Base-by-base conservation (phyloP, 1,284 basidiomycete genomes). In the Papiliotrema flavescens region DNA sequence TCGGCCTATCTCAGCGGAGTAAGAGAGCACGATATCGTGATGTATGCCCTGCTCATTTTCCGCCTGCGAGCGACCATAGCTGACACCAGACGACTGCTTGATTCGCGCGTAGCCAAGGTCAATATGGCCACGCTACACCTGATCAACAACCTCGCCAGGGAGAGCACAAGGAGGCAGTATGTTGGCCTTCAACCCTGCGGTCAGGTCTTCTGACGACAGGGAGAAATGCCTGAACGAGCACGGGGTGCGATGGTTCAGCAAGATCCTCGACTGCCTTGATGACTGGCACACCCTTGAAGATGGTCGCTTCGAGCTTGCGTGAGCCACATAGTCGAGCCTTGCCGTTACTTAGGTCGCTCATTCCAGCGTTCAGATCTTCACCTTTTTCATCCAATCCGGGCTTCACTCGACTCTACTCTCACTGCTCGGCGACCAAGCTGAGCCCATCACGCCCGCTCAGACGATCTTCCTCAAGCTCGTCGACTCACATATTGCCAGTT, bases 391-490 rank as follows among this genome's bases (percentile, higher is more conserved):
- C 49, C 70, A 76, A 47, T 61, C 62, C 2, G 74, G 70, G 2
- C 57, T 77, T 11, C 65, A 76, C 19, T 65, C 69, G 2, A 50
- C 62, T 19, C 63, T 82, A 17, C 80, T 78, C 60, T 46, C 53
- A 3, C 61, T 62, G 11, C n/a, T 67, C 17, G 28, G 49, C 13
- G 19, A 42, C 6, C 34, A 53, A 2, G 83, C 81, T 46, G 89
- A 91, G 73, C 79, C 85, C n/a, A 81, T 91, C 40, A 84, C 87
- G 2, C 88, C 89, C 0, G 84, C 87, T 62, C 90, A 93, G 73
- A 90, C 85, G 1, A 87, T 83, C 13, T 76, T 93, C n/a, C 81
- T 94, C 53, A 93, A 92, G 74, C 78, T 93, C 6, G 76, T 92
- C 17, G 91, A 94, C 70, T 87, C 89, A 2, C 85, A 87, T 66